phyloP scores from a whole-genome alignment of 2,329 filamentous ascomycete species.

The Colletotrichum karsti region DNA sequence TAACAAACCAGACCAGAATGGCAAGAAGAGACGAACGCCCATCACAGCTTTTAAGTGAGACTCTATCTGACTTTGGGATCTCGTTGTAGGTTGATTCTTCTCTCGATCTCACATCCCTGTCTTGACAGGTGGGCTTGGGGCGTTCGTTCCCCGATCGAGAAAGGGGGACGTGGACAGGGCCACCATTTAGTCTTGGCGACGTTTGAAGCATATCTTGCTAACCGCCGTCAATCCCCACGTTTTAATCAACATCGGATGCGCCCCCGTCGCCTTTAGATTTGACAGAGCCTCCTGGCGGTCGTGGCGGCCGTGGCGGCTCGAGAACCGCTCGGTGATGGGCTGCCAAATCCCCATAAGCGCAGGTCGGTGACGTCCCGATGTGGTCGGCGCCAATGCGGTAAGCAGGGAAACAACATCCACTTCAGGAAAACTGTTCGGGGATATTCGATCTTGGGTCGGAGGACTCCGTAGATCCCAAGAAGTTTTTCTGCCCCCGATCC shows the following conservation, averaged over 20 bases:
- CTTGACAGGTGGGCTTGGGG: neutral
- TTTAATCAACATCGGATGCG: constrained; percentile 6
- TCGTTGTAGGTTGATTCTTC: neutral
- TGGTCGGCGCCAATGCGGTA: neutral
- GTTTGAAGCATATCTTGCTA: neutral
- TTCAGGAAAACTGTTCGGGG: neutral
- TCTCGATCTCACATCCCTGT: neutral
- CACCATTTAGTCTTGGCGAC: constrained; percentile 2
- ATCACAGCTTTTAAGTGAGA: neutral
- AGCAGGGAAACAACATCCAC: neutral
- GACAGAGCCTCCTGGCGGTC: neutral
- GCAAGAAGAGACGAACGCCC: neutral
- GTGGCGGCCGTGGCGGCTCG: too few relatives aligned
- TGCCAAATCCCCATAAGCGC: neutral
- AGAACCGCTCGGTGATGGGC: neutral
- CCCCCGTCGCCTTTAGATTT: neutral
- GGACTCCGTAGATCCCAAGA: neutral
- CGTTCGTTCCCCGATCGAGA: neutral
- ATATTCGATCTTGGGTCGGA: neutral
- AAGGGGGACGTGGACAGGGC: neutral
- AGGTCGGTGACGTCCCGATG: neutral
- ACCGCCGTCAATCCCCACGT: neutral
- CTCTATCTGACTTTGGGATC: neutral
- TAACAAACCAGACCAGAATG: neutral
- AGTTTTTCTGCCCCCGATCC: neutral